phyloP scores from a whole-genome alignment of 495 filamentous ascomycete species.

The Penicillium flavigenum region DNA sequence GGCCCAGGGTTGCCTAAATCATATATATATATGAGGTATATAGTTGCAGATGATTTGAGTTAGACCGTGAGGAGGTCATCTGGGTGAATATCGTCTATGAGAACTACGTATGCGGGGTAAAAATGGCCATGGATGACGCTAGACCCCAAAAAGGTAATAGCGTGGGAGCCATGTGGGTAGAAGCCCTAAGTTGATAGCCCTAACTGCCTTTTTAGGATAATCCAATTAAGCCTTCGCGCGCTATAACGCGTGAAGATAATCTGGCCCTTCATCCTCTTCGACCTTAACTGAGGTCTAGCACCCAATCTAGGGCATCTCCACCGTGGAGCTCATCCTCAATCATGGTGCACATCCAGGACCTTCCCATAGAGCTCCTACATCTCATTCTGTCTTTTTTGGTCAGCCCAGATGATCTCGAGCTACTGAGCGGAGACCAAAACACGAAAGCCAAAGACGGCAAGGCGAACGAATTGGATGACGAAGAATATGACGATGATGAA shows the following conservation, averaged over 20 bases:
- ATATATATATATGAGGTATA: neutral
- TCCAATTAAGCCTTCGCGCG: neutral
- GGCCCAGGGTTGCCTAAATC: neutral
- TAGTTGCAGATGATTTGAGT: too few relatives aligned
- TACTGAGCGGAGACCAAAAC: neutral
- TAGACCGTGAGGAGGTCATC: too few relatives aligned
- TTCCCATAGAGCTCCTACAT: conserved; percentile 3
- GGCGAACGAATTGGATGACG: neutral
- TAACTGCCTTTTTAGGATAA: neutral
- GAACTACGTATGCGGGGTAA: neutral
- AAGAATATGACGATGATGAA: neutral
- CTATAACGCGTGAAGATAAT: neutral
- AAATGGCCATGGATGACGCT: too few relatives aligned
- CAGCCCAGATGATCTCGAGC: neutral
- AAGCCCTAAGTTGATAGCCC: neutral
- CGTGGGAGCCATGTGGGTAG: neutral
- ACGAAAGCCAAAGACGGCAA: neutral
- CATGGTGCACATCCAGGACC: neutral
- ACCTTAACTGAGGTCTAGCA: neutral
- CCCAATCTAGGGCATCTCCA: neutral
- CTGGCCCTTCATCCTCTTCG: neutral
- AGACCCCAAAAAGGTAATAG: neutral
- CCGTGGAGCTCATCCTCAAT: neutral
- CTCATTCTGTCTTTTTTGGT: neutral
- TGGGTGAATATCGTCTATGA: too few relatives aligned